Evolutionary conservation across 2,329 filamentous ascomycete species (phyloP), one percentile per base, ranked within the genome.

Genomic region (Leptographium flavum): DNA sequence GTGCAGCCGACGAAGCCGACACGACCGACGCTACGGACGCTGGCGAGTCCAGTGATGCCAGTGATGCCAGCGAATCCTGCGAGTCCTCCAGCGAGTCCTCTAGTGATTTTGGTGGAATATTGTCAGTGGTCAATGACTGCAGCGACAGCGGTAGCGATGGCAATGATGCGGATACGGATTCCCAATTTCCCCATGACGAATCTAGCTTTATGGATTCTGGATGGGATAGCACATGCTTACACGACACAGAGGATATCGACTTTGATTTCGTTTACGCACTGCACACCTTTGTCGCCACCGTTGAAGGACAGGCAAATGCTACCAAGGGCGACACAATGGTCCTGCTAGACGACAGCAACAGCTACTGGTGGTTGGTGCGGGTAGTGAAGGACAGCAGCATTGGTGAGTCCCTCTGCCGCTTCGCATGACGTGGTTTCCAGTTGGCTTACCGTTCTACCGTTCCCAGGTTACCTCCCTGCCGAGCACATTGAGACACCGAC

Each of bases 321-420:
- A 93, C 87, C 30, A 98, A 98, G 65, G 92, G 92, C 43, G 92
- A 98, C 59, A 96, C 90, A 14, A 98, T 98, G 92, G 90, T 96
- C 45, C 71, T 98, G 52, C 75, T 98, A 21, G 92, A 98, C 58
- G 92, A 98, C 57, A 96, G 87, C 66, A 98, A 98, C 67, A 96
- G 88, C 65, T 98, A 98, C 63, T 98, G 92, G 92, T 98, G 92
- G 92, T 76, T 98, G 49, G 92, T 98, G 14, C 76, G 90, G 52
- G 85, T 98, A 39, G 88, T 96, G 44, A 96, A 96, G 63, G 92
- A 98, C 64, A 93, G 85, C 61, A 96, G 87, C 60, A 98, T 98
- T 62, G 77, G 74, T 79, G 61, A 47, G 67, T 55, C 27, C 8
- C 13, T 19, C 17, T 14, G 7, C 25, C 25, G 3, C 19, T 7